These are phyloP conservation scores for Aspergillus floridensis DNA, from an alignment of 2,329 filamentous ascomycete species.

Conservation along the genomic window DNA sequence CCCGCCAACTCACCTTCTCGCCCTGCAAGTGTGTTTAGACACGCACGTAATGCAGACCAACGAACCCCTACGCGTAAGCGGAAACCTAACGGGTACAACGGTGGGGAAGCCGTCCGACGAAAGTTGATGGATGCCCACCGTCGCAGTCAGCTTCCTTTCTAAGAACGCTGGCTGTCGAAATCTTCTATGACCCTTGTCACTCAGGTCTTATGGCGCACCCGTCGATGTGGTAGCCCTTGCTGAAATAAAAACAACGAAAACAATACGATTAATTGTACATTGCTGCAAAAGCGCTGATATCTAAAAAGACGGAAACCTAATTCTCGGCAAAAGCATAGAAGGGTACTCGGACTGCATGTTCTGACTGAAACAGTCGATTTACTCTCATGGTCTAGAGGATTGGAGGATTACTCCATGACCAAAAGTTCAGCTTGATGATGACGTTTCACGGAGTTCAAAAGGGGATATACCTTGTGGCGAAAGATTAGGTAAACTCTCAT, in stretches of 20 bases:
- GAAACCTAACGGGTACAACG: slow-evolving; percentile 36
- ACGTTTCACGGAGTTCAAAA: slow-evolving; percentile 12
- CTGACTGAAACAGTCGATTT: background rate
- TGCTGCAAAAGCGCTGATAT: background rate
- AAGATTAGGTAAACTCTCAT: background rate
- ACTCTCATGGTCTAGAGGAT: slow-evolving; percentile 8
- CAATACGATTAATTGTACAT: background rate
- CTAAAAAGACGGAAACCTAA: background rate
- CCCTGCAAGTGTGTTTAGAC: slow-evolving; percentile 44
- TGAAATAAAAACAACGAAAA: background rate
- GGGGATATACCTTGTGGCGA: slow-evolving; percentile 17
- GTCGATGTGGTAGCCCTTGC: background rate
- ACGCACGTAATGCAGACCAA: slow-evolving; percentile 39
- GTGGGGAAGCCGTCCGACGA: slow-evolving; percentile 43
- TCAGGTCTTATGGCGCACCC: background rate
- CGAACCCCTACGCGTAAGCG: slow-evolving; percentile 43
- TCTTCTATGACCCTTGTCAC: background rate
- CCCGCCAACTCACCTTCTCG: slow-evolving; percentile 44
- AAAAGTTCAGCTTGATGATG: slow-evolving; percentile 18
- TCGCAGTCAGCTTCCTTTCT: slow-evolving; percentile 39
- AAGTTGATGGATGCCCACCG: slow-evolving; percentile 46
- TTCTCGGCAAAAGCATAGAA: background rate
- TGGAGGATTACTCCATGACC: slow-evolving; percentile 10
- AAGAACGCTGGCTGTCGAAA: slow-evolving; percentile 4
- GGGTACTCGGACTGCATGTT: background rate